A percentile compares a stretch with the other conserved stretches of the same genome.
phyloP scores from a whole-genome alignment of 2,329 filamentous ascomycete genomes.

The Ophiostoma sp. region DNA sequence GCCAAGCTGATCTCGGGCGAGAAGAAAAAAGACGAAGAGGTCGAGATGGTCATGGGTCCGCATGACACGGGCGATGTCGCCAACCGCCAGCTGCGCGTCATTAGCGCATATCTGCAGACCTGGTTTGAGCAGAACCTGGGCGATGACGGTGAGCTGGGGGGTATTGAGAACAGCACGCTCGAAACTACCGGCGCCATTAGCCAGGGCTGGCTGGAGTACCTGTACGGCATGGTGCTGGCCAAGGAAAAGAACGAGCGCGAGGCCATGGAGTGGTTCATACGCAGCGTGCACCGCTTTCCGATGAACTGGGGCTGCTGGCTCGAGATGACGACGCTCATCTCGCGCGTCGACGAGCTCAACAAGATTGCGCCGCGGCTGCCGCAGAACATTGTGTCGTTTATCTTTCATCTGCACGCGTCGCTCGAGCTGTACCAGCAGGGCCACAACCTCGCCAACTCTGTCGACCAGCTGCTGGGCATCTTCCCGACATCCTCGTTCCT shows the following conservation, averaged over 20 bases:
- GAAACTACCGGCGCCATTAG: conserved; percentile 44
- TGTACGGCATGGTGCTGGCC: conserved; percentile 84
- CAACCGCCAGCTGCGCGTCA: conserved; percentile 76
- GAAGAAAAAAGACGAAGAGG: conserved; percentile 93
- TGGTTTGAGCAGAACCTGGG: conserved; percentile 65
- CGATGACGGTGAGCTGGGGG: conserved; percentile 49
- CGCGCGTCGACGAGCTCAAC: conserved; percentile 76
- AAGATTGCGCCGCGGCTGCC: conserved; percentile 68
- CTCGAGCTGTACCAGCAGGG: conserved; percentile 88
- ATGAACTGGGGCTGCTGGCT: conserved; percentile 99
- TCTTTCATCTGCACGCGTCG: conserved; percentile 87
- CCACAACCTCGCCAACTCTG: conserved; percentile 64
- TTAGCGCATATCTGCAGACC: conserved; percentile 69
- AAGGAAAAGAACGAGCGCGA: conserved; percentile 86
- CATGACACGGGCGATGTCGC: conserved; percentile 77
- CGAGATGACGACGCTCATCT: conserved; percentile 77
- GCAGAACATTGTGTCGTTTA: conserved; percentile 84
- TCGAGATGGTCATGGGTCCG: conserved; percentile 93
- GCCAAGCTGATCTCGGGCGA: conserved; percentile 90
- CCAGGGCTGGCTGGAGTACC: conserved; percentile 90
- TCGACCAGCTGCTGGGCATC: conserved; percentile 73
- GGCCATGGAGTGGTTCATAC: conserved; percentile 80
- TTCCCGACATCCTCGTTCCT: conserved; percentile 88
- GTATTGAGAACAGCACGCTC: background rate
- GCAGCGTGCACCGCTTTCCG: conserved; percentile 80